A percentile compares a stretch with the other conserved stretches of the same genome.
phyloP scores from a whole-genome alignment of 305 asterid species.

The Solanum aculeatissimum region DNA sequence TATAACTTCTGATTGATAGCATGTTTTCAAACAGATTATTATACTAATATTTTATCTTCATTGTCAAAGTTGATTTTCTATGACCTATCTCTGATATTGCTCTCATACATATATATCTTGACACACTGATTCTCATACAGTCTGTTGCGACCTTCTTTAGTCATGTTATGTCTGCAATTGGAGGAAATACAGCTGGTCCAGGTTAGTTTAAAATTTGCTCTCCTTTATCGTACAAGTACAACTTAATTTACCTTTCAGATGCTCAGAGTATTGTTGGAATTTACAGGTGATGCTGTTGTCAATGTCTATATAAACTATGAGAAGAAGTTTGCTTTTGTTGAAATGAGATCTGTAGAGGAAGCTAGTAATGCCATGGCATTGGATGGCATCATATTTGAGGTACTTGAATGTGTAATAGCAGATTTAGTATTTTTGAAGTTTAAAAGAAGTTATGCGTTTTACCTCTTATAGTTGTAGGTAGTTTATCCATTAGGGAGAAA shows the following conservation, averaged over 20 bases:
- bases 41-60: neutral
- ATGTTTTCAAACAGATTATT: neutral
- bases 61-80: neutral
- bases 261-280: neutral
- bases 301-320: constrained; percentile 94
- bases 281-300: constrained; percentile 95
- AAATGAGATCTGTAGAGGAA: constrained; percentile 98
- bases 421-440: neutral
- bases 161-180: constrained; percentile 94
- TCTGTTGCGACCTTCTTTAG: constrained; percentile 87
- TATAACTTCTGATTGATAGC: neutral
- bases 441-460: neutral
- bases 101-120: neutral
- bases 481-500: neutral
- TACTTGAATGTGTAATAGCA: constrained; percentile 7
- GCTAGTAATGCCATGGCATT: constrained; percentile 98
- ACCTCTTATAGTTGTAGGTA: neutral
- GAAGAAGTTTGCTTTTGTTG: constrained; percentile 95
- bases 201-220: constrained; percentile 26
- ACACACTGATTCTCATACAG: constrained; percentile 22
- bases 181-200: constrained; percentile 97
- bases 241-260: neutral
- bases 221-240: neutral
- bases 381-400: constrained; percentile 97
- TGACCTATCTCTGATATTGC: neutral